phyloP scores from a whole-genome alignment of 2,329 filamentous ascomycete genomes.

The Aspergillus niger region DNA sequence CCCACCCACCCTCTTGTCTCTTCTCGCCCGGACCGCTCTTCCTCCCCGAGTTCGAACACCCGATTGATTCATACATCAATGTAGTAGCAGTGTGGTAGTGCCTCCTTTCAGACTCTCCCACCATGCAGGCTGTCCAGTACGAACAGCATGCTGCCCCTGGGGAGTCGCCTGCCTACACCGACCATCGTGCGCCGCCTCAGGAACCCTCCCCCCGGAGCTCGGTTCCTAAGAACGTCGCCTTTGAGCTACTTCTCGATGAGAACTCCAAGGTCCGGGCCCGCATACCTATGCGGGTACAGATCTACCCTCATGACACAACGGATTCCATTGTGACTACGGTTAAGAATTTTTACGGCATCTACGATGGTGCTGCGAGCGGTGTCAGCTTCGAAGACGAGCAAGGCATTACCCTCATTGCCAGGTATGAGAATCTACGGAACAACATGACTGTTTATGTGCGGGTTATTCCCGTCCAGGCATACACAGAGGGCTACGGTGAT shows the following conservation, averaged over 20 bases:
- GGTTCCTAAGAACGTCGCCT: conserved; percentile 62
- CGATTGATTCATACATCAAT: conserved; percentile 37
- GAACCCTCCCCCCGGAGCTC: conserved; percentile 42
- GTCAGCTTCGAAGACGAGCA: conserved; percentile 93
- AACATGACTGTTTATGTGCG: conserved; percentile 93
- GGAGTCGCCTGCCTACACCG: conserved; percentile 33
- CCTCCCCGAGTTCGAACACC: conserved; percentile 30
- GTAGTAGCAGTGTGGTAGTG: conserved; percentile 33
- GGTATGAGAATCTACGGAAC: conserved; percentile 92
- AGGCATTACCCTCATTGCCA: conserved; percentile 87
- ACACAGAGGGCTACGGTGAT: conserved; percentile 48
- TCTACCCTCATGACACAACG: conserved; percentile 92
- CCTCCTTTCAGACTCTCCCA: conserved; percentile 27
- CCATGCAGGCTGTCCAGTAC: conserved; percentile 39
- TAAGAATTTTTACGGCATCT: conserved; percentile 98
- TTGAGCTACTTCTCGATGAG: conserved; percentile 63
- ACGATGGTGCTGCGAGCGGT: conserved; percentile 76
- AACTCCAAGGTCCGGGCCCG: conserved; percentile 60
- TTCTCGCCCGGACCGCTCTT: conserved; percentile 17
- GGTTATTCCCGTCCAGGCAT: conserved; percentile 65
- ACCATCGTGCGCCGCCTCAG: conserved; percentile 33
- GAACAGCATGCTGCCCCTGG: conserved; percentile 38
- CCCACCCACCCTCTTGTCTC: conserved; percentile 23
- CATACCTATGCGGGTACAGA: conserved; percentile 72
- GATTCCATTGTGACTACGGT: conserved; percentile 98